These are phyloP conservation scores for Suhomyces sp. DNA, from an alignment of 805 yeast species.

Conservation along the genomic window DNA sequence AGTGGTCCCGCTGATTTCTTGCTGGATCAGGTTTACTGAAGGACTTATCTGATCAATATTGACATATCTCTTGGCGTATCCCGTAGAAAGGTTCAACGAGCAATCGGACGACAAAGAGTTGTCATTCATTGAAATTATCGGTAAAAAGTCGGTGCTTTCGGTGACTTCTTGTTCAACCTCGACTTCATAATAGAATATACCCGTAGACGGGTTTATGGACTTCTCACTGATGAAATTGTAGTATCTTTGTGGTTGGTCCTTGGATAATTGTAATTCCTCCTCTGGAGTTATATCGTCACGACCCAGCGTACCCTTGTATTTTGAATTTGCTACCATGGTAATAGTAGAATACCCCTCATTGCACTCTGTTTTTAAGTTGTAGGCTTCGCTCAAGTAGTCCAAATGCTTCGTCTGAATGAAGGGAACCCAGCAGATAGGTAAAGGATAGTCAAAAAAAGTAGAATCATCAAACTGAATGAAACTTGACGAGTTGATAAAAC, in stretches of 20 bases:
- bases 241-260: constrained; percentile 16
- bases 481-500: constrained; percentile 26
- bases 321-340: constrained; percentile 12
- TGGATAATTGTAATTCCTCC: not conserved
- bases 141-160: constrained; percentile 28
- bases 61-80: constrained; percentile 31
- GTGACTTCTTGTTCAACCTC: constrained; percentile 36
- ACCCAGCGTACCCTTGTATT: not conserved
- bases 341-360: constrained; percentile 32
- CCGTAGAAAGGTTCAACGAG: constrained; percentile 33
- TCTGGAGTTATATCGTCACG: not conserved
- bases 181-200: constrained; percentile 43
- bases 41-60: constrained; percentile 16
- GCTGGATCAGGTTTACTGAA: not conserved
- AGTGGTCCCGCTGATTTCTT: not conserved
- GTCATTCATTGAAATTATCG: constrained; percentile 36
- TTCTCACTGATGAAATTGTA: constrained; percentile 41
- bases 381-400: constrained; percentile 20
- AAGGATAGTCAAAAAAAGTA: constrained; percentile 26
- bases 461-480: constrained; percentile 23
- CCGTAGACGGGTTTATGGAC: constrained; percentile 31
- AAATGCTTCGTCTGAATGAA: constrained; percentile 27
- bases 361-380: constrained; percentile 25
- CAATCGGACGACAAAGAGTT: constrained; percentile 32
- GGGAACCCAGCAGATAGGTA: constrained; percentile 43